Conservation (phyloP, 83 land plant species). For the Diphasiastrum complanatum region DNA sequence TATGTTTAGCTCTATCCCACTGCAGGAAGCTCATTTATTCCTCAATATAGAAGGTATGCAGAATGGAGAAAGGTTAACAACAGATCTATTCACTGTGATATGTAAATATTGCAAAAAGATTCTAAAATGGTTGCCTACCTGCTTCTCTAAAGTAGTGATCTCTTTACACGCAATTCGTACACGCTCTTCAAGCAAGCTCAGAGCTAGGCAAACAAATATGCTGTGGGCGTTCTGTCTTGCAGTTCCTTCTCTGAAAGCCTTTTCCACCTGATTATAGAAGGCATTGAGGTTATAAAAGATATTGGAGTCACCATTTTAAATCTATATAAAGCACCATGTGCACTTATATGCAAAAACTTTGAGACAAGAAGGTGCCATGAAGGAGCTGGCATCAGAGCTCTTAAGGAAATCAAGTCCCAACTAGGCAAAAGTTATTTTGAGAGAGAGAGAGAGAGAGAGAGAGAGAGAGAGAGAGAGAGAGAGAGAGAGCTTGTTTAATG, state of each 20-base stretch:
- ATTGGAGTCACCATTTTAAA: background rate
- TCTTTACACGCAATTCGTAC: conserved; percentile 98
- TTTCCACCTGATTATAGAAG: conserved; percentile 97
- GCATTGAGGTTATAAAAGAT: background rate
- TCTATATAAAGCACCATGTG: no score
- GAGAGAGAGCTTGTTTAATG: no score
- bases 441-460: background rate
- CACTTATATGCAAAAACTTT: no score
- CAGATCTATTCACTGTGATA: background rate
- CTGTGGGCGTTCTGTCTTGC: conserved; percentile 99
- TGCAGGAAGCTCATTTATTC: no score
- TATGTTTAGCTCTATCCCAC: no score
- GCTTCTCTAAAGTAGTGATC: conserved; percentile 88
- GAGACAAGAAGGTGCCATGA: no score
- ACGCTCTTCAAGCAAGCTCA: conserved; percentile 89
- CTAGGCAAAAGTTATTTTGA: no score
- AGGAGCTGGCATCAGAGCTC: no score
- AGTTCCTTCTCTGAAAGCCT: conserved; percentile 98
- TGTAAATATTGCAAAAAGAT: background rate
- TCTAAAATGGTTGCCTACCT: conserved; percentile 40
- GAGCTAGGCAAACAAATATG: conserved; percentile 83
- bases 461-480: conserved; percentile 7
- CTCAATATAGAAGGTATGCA: no score
- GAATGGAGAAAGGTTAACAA: background rate
- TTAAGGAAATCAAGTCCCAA: no score